These are phyloP conservation scores for Mesostigma viride DNA, from an alignment of 139 green algal genomes.

Conservation along the genomic window DNA sequence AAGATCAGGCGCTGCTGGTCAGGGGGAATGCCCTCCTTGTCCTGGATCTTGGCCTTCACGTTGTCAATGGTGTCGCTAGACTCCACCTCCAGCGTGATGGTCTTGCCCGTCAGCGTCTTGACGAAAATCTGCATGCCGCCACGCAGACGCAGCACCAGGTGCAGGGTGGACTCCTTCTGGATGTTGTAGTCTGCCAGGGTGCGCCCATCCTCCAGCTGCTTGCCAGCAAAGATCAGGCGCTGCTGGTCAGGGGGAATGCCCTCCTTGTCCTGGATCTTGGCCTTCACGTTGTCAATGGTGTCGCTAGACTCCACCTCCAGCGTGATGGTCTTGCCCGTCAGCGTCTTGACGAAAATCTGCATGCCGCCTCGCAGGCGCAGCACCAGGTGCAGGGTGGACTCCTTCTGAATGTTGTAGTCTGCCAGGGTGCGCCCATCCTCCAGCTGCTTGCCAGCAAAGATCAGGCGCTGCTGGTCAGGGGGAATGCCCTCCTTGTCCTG, in stretches of 20 bases:
- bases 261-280: conserved; percentile 38
- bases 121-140: conserved; percentile 49
- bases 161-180: conserved; percentile 41
- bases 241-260: conserved; percentile 81
- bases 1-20: conserved; percentile 45
- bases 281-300: conserved; percentile 39
- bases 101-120: conserved; percentile 22
- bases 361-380: conserved; percentile 33
- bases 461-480: conserved; percentile 82
- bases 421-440: conserved; percentile 42
- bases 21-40: conserved; percentile 66
- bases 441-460: conserved; percentile 72
- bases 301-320: conserved; percentile 35
- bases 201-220: conserved; percentile 86
- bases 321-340: conserved; percentile 30
- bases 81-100: conserved; percentile 52
- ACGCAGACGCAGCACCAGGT: conserved; percentile 64
- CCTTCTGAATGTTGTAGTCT: conserved; percentile 90
- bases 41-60: conserved; percentile 91
- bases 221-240: conserved; percentile 86
- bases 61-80: conserved; percentile 58
- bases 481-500: conserved; percentile 55
- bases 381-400: conserved; percentile 37
- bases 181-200: conserved; percentile 94
- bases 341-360: conserved; percentile 42